Base-by-base conservation (phyloP, 306 rosid species). In the Begonia fuchsioides region DNA sequence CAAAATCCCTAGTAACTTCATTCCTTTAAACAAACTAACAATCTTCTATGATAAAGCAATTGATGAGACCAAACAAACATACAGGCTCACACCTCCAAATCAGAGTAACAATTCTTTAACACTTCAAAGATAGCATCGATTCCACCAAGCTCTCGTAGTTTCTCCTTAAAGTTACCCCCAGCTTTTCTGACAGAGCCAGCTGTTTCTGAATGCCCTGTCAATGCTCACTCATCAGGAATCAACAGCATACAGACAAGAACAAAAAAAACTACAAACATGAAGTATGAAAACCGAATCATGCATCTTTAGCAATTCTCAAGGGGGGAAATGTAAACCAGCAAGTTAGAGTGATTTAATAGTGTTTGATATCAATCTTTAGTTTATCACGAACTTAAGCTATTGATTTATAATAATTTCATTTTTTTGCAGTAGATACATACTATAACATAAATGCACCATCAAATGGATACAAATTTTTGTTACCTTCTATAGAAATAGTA, bases 21-120 rank as follows among this genome's bases (percentile, higher is more conserved):
- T 26, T 26, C 8, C 7, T 2, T 26, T 26, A 6, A 0, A 26
- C 35, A 6, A 26, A 26, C 35, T 26, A 26, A 26, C 35, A 2
- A 8, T 26, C 35, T 12, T 20, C 32, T 44, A 32, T 32, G 35
- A 57, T 48, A 54, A 72, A 56, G 49, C 72, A 49, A 39, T 43
- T 54, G 52, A 68, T 60, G 48, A 66, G 72, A 70, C 60, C 58
- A 73, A 74, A 69, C 73, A 59, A n/a, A 77, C 80, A 75, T 69
- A 75, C 86, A 79, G 71, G 93, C 63, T 69, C 98, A 77, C 86
- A 92, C 98, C 98, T 92, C 72, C 96, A 92, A 58, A 73, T 85
- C 81, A 5, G 85, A 79, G 76, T 85, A 78, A 68, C 98, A 92
- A 55, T 68, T 75, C 81, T 68, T 44, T 59, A 78, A 72, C 32